Evolutionary conservation across 441 rosid genomes (phyloP), one percentile per base, ranked within the genome.

Genomic region (Pelargonium myrrhifolium): DNA sequence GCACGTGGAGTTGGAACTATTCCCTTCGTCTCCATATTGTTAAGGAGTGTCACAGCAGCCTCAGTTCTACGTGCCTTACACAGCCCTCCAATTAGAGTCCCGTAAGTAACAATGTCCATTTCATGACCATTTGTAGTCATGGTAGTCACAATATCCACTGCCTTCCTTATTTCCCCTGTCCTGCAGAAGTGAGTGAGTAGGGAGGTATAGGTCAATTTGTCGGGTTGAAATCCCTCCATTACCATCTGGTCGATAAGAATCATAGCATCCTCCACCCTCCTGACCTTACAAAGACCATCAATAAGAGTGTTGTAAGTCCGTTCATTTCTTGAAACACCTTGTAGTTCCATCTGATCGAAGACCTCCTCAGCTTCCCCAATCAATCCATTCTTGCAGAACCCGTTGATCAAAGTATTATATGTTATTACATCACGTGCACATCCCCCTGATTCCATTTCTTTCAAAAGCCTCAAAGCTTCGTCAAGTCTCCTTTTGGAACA

Each of bases 221-320:
- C 95, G 17, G 97, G 95, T 65, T 87, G 84, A 71, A 86, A 76
- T 51, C 95, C 96, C 71, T 89, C 97, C 95, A 89, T 93, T 75
- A 89, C 75, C 98, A 93, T 93, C 78, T 87, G 98, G 78, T 87
- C 97, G 94, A 89, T 93, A 65, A 93, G 83, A 74, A 86, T 88
- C 64, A 90, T 84, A 4, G 97, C 96, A 31, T 93, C 98, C 68
- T 87, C 88, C 35, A 90, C 90, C 77, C 98, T 85, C 68, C 78
- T 80, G 69, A 71, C 79, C 79, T 86, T 89, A 81, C 92, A 87
- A 42, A 90, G 87, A 65, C 96, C 98, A 55, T 93, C 96, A 1
- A 93, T 89, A 60, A 93, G 96, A 64, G 97, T 80, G 76, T 89
- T 93, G 76, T 85, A 93, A 24, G 97, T 90, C 62, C 90, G 90